phyloP scores from a whole-genome alignment of 345 rosid genomes.

The Capsella bursapastoris region DNA sequence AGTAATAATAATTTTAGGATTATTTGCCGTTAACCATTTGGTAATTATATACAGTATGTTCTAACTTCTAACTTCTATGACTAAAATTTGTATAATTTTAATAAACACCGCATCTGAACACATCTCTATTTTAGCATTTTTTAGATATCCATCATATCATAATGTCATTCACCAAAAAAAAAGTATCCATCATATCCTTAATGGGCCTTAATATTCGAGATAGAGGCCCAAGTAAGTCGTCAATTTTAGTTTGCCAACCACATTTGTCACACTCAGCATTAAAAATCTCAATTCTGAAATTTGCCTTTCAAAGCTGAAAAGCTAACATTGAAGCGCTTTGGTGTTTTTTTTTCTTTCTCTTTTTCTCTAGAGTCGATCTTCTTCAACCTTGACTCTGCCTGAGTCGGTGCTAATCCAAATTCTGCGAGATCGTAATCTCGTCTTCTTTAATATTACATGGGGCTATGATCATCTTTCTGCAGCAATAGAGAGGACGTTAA shows the following conservation, averaged over 20 bases:
- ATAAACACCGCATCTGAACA: no score
- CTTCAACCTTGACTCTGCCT: conserved; percentile 3
- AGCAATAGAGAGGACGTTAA: not conserved
- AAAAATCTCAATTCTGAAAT: conserved; percentile 3
- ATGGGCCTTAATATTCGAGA: no score
- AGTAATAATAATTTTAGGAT: no score
- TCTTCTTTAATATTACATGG: conserved; percentile 19
- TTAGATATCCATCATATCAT: no score
- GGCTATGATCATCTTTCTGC: conserved; percentile 1
- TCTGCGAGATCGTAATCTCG: conserved; percentile 7
- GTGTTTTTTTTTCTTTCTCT: not conserved
- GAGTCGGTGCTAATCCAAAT: conserved; percentile 27
- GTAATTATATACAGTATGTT: no score
- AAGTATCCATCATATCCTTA: no score
- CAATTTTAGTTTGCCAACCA: not conserved
- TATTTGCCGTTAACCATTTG: no score
- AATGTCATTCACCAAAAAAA: no score
- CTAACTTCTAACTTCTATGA: no score
- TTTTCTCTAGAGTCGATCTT: not conserved
- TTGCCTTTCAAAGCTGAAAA: conserved; percentile 7
- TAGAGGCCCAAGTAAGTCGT: no score
- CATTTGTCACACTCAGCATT: not conserved
- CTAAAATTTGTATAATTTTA: no score
- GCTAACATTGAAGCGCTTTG: not conserved
- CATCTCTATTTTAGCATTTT: no score